Evolutionary conservation across 2,329 filamentous ascomycete genomes (phyloP).

Genomic region (Sporothrix luriei): DNA sequence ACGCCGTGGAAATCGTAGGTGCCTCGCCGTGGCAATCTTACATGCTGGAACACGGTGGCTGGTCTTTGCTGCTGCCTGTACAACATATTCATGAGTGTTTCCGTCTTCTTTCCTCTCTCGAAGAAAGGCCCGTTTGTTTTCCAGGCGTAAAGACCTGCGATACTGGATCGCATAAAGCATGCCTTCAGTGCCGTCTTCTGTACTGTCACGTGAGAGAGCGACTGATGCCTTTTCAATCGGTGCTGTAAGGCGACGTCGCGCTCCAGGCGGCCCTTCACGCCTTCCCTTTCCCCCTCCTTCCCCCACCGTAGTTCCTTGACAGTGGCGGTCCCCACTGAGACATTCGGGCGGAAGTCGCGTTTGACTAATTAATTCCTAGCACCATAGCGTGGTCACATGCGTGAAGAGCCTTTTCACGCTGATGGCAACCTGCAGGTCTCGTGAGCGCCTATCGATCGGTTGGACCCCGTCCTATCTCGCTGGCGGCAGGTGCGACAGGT

Average conservation of each 20-base stretch:
- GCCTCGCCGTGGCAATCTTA: no score
- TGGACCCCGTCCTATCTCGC: slow-evolving; percentile 15
- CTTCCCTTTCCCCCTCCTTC: slow-evolving; percentile 25
- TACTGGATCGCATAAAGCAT: not conserved
- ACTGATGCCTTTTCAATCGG: no score
- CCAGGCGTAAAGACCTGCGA: not conserved
- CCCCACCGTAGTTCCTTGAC: slow-evolving; percentile 19
- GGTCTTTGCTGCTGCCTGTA: not conserved
- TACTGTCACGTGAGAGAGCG: not conserved
- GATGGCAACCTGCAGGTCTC: slow-evolving; percentile 34
- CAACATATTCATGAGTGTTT: not conserved
- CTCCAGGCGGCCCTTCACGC: not conserved
- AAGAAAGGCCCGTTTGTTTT: not conserved
- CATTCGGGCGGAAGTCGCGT: slow-evolving; percentile 27
- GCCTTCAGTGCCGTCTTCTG: not conserved
- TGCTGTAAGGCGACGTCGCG: not conserved
- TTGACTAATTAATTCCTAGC: slow-evolving; percentile 28
- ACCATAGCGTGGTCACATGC: slow-evolving; percentile 36
- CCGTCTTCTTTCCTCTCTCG: not conserved
- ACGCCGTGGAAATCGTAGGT: no score
- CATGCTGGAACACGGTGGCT: slow-evolving; percentile 5
- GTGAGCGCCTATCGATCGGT: slow-evolving; percentile 35
- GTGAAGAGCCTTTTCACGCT: slow-evolving; percentile 35
- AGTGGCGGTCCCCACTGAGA: slow-evolving; percentile 31
- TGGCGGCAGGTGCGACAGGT: slow-evolving; percentile 25